Conservation (phyloP, 805 yeast species). For the Diddensiella santjacobensis region DNA sequence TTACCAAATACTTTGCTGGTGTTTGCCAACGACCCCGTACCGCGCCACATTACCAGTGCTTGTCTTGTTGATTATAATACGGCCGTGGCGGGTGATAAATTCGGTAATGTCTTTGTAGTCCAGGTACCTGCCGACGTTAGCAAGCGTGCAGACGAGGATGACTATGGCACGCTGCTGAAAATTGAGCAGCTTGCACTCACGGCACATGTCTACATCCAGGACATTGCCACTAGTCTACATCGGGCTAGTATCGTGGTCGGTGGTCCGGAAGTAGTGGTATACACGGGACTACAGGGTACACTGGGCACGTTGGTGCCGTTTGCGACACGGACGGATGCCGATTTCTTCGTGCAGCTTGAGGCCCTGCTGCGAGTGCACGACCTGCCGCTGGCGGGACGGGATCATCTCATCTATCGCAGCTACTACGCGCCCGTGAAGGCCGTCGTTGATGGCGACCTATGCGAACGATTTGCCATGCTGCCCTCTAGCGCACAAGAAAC, state of each 20-base stretch:
- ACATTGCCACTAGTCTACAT: constrained; percentile 61
- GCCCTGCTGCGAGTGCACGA: constrained; percentile 30
- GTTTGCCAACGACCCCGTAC: constrained; percentile 64
- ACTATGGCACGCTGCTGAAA: constrained; percentile 38
- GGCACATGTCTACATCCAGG: constrained; percentile 64
- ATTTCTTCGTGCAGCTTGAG: constrained; percentile 56
- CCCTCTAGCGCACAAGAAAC: constrained; percentile 21
- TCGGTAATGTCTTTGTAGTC: constrained; percentile 72
- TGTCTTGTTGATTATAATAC: constrained; percentile 69
- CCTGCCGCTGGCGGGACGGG: constrained; percentile 54
- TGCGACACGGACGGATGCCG: constrained; percentile 55
- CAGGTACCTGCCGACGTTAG: constrained; percentile 54
- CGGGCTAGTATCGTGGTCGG: constrained; percentile 53
- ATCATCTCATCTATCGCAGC: constrained; percentile 65
- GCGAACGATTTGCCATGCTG: constrained; percentile 51
- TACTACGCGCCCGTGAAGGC: constrained; percentile 75
- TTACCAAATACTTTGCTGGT: constrained; percentile 49
- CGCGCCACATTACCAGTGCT: constrained; percentile 62
- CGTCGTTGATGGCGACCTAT: constrained; percentile 83
- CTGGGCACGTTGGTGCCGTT: constrained; percentile 73
- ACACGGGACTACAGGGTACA: constrained; percentile 77
- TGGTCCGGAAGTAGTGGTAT: constrained; percentile 63
- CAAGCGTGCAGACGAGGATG: constrained; percentile 48
- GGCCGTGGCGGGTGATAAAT: constrained; percentile 78
- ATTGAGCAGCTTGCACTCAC: constrained; percentile 43